Conservation (phyloP, 1,284 basidiomycete species). For the Microbotryum lychnidis-dioicae region DNA sequence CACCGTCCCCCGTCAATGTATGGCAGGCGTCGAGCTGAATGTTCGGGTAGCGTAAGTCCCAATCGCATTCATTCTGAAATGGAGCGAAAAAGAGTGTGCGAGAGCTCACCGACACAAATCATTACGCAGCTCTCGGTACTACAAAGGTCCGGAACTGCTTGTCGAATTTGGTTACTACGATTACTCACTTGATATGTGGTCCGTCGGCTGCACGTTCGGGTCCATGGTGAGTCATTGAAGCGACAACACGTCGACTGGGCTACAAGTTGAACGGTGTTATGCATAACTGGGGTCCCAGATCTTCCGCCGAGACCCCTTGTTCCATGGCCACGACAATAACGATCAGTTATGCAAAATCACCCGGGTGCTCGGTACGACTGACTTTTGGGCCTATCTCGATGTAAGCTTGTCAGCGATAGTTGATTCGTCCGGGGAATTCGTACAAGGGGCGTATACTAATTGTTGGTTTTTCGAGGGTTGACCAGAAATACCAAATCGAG, state of each 20-base stretch:
- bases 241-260: too few species aligned
- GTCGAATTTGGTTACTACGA: conserved; percentile 83
- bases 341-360: conserved; percentile 98
- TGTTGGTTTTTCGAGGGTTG: not conserved
- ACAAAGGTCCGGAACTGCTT: conserved; percentile 94
- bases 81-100: too few species aligned
- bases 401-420: conserved; percentile 11
- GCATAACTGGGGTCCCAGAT: conserved; percentile 52
- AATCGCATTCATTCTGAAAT: conserved; percentile 13
- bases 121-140: conserved; percentile 63
- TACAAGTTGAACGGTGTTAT: conserved; percentile 1
- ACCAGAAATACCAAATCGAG: conserved; percentile 23
- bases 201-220: conserved; percentile 96
- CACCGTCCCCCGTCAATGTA: not conserved
- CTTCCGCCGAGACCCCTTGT: conserved; percentile 98
- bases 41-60: conserved; percentile 70
- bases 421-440: not conserved
- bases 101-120: too few species aligned
- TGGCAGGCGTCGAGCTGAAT: conserved; percentile 63
- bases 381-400: conserved; percentile 63
- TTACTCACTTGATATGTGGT: conserved; percentile 79
- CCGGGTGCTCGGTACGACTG: conserved; percentile 94
- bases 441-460: not conserved
- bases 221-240: conserved; percentile 66
- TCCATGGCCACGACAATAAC: conserved; percentile 98